These are phyloP conservation scores for Penicillium digitatum DNA, from an alignment of 2,329 filamentous ascomycete species.

Conservation along the genomic window DNA sequence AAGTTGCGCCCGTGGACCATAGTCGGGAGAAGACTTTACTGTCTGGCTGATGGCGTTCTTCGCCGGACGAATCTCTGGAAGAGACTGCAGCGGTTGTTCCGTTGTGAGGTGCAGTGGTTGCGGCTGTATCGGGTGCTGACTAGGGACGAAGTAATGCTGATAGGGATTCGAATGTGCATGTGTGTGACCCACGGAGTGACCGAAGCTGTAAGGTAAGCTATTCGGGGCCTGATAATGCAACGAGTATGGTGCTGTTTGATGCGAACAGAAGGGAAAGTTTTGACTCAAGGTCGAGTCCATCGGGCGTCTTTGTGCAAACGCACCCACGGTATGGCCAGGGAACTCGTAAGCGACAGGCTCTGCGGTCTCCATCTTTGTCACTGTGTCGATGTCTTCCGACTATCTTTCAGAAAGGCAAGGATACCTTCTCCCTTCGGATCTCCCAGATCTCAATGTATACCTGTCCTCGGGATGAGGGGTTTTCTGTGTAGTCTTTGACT, in stretches of 20 bases:
- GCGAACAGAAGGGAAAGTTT: conserved; percentile 38
- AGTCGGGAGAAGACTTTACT: conserved; percentile 16
- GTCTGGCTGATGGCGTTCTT: conserved; percentile 36
- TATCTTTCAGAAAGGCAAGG: background rate
- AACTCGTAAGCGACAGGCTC: conserved; percentile 42
- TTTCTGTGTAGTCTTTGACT: background rate
- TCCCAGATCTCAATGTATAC: conserved; percentile 5
- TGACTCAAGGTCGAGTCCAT: conserved; percentile 35
- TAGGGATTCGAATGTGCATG: conserved; percentile 30
- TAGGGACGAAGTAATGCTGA: conserved; percentile 34
- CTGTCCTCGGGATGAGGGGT: background rate
- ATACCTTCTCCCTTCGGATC: background rate
- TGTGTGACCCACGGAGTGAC: conserved; percentile 32
- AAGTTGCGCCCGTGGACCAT: background rate
- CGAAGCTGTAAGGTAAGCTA: conserved; percentile 31
- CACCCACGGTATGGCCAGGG: conserved; percentile 36
- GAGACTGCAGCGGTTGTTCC: conserved; percentile 33
- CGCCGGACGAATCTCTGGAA: conserved; percentile 37
- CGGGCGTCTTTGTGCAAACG: conserved; percentile 36
- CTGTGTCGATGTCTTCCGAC: background rate
- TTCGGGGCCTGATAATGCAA: conserved; percentile 34
- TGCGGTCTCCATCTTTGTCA: conserved; percentile 36
- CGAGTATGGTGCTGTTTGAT: conserved; percentile 35
- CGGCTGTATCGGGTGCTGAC: conserved; percentile 26
- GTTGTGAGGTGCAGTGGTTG: conserved; percentile 30